phyloP scores from a whole-genome alignment of 2,329 filamentous ascomycete genomes.

The Ascochyta clinopodiicola region DNA sequence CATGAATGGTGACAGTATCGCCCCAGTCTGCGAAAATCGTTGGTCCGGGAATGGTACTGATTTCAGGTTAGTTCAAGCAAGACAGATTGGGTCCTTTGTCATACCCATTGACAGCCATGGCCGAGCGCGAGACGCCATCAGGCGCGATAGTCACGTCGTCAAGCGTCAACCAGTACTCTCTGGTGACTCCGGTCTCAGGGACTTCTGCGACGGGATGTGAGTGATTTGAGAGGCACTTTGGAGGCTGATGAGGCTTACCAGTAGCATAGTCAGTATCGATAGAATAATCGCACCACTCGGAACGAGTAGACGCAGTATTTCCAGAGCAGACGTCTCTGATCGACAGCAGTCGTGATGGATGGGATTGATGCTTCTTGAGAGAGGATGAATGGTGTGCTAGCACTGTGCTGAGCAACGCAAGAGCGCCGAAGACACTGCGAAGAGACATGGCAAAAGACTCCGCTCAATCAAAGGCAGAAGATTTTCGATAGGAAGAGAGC shows the following conservation, averaged over 20 bases:
- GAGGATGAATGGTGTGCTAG: conserved; percentile 4
- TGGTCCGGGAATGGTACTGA: conserved; percentile 52
- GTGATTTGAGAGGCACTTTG: background rate
- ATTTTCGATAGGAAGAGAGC: background rate
- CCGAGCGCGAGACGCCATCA: conserved; percentile 59
- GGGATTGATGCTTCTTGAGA: background rate
- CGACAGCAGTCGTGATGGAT: conserved; percentile 7
- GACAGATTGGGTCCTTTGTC: background rate
- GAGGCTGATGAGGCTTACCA: background rate
- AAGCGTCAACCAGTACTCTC: conserved; percentile 55
- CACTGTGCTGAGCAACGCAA: conserved; percentile 1
- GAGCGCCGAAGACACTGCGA: conserved; percentile 1
- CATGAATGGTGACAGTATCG: conserved; percentile 48
- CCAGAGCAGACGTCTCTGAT: conserved; percentile 36
- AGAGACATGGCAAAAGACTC: conserved; percentile 1
- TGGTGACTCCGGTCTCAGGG: conserved; percentile 62
- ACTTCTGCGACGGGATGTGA: conserved; percentile 29
- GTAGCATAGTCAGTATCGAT: conserved; percentile 61
- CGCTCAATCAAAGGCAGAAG: background rate
- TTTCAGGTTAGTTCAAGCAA: background rate
- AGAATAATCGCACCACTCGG: conserved; percentile 56
- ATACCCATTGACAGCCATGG: conserved; percentile 48
- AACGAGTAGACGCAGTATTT: conserved; percentile 39
- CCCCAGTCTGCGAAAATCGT: conserved; percentile 52
- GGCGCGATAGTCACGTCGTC: conserved; percentile 55